A percentile compares a stretch with the other conserved stretches of the same genome.
Evolutionary conservation across 805 yeast species (phyloP).

Genomic region (Candida coquimbonensis): DNA sequence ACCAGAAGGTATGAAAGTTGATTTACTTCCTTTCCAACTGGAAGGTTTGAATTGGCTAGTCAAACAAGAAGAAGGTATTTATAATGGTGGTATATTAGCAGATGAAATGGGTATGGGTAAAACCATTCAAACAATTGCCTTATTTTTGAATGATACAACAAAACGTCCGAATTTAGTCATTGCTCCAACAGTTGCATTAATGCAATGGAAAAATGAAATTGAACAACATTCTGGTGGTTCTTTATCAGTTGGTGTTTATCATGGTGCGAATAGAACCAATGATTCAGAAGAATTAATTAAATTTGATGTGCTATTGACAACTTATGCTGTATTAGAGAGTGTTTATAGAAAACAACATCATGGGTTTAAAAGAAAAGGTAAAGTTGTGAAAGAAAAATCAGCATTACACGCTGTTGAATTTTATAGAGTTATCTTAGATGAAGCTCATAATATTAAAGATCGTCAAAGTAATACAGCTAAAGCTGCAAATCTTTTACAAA

Average conservation of each 20-base stretch:
- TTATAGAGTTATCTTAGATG: constrained; percentile 86
- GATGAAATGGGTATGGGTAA: constrained; percentile 99
- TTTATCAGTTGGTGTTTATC: constrained; percentile 65
- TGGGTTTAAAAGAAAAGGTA: constrained; percentile 74
- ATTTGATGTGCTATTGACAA: constrained; percentile 80
- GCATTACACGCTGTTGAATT: constrained; percentile 68
- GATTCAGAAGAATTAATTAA: constrained; percentile 43
- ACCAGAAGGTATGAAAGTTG: constrained; percentile 71
- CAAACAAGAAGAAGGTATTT: constrained; percentile 71
- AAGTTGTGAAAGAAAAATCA: constrained; percentile 66
- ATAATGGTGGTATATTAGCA: constrained; percentile 87
- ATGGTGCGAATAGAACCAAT: constrained; percentile 75
- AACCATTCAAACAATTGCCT: constrained; percentile 90
- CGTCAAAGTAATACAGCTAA: constrained; percentile 89
- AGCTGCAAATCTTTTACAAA: constrained; percentile 71
- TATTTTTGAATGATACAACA: constrained; percentile 61
- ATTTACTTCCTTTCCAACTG: constrained; percentile 79
- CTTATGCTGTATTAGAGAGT: constrained; percentile 88
- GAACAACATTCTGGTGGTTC: constrained; percentile 71
- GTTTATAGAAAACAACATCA: constrained; percentile 73
- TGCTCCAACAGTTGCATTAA: constrained; percentile 97
- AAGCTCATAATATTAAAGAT: constrained; percentile 96
- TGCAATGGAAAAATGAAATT: constrained; percentile 97
- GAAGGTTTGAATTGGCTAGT: constrained; percentile 91
- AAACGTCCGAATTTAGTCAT: constrained; percentile 80